Evolutionary conservation across 768 basidiomycete species (phyloP).

Genomic region (Termitomyces bulborhizus): DNA sequence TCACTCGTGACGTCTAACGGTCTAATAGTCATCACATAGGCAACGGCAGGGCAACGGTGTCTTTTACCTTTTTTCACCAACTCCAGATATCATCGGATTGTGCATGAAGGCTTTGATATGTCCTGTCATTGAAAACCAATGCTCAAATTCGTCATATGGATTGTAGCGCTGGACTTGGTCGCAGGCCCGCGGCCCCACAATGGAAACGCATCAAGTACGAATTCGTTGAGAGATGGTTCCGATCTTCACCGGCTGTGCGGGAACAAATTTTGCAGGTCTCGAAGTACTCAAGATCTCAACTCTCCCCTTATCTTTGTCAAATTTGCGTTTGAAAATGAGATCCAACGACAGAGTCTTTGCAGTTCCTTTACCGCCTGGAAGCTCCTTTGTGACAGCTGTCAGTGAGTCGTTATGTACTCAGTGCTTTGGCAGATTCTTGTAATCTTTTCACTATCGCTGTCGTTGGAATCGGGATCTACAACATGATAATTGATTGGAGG

Average conservation of each 20-base stretch:
- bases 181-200: background rate
- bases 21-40: background rate
- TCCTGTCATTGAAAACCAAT: background rate
- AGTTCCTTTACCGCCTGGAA: background rate
- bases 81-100: background rate
- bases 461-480: background rate
- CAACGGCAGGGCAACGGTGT: background rate
- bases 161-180: background rate
- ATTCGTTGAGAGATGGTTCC: background rate
- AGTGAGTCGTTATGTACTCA: background rate
- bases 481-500: conserved; percentile 1
- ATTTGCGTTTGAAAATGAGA: background rate
- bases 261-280: background rate
- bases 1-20: background rate
- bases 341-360: conserved; percentile 1
- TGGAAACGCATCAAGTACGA: background rate
- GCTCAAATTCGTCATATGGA: background rate
- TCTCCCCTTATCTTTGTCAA: background rate
- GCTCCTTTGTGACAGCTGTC: background rate
- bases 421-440: conserved; percentile 6
- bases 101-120: background rate
- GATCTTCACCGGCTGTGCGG: conserved; percentile 3
- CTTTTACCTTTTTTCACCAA: background rate
- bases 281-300: background rate
- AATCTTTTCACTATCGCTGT: conserved; percentile 7